phyloP scores from a whole-genome alignment of 202 grass and related monocot genomes.

The Tripidium arundinaceum region DNA sequence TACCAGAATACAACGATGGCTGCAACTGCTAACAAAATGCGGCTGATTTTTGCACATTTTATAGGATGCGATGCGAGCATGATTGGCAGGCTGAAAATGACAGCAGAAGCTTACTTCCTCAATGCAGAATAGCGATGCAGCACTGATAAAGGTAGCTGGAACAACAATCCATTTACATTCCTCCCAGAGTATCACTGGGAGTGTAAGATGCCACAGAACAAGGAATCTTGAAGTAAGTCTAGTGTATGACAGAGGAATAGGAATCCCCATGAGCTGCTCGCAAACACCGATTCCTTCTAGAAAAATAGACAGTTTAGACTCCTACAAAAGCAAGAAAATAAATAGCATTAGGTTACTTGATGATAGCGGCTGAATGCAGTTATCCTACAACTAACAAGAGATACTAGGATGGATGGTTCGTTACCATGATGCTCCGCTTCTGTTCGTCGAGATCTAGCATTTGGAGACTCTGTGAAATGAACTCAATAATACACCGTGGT shows the following conservation, averaged over 20 bases:
- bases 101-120: constrained; percentile 79
- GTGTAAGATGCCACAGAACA: constrained; percentile 92
- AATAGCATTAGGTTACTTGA: constrained; percentile 26
- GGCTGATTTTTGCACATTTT: not conserved
- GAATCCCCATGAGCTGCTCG: constrained; percentile 77
- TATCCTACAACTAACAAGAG: not conserved
- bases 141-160: constrained; percentile 93
- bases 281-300: constrained; percentile 81
- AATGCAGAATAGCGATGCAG: constrained; percentile 91
- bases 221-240: constrained; percentile 93
- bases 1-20: not conserved
- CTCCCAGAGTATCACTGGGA: constrained; percentile 88
- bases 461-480: constrained; percentile 70
- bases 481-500: constrained; percentile 77
- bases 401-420: not conserved
- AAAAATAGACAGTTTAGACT: constrained; percentile 74
- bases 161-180: constrained; percentile 96
- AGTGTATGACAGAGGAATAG: constrained; percentile 87
- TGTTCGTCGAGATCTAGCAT: constrained; percentile 71
- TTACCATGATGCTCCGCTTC: constrained; percentile 62
- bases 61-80: not conserved
- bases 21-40: not conserved
- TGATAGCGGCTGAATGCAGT: not conserved
- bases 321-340: constrained; percentile 44
- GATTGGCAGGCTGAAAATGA: not conserved